These are phyloP conservation scores for Symbiodinium pilosum DNA, from an alignment of 73 alveolate species.

Conservation along the genomic window DNA sequence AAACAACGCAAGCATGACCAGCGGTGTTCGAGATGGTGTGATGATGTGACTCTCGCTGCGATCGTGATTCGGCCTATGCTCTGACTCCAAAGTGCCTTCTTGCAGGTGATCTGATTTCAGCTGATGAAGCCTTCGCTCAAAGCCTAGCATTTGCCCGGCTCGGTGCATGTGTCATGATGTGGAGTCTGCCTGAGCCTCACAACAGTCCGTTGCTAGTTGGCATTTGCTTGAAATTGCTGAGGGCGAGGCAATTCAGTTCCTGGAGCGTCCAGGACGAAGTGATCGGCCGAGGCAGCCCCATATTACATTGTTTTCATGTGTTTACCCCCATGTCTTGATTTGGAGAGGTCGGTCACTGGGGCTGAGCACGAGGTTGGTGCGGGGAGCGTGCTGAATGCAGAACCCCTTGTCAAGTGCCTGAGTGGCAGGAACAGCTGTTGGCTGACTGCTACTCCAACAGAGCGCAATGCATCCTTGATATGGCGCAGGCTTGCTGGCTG, in stretches of 20 bases:
- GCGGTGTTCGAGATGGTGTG: too few relatives aligned
- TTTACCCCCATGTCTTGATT: neutral
- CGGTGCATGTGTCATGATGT: neutral
- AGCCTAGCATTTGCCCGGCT: neutral
- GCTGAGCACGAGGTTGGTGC: conserved; percentile 3
- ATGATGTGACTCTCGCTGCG: too few relatives aligned
- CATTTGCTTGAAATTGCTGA: too few relatives aligned
- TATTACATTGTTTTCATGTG: neutral
- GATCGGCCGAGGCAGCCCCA: conserved; percentile 1
- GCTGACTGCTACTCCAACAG: conserved; percentile 77
- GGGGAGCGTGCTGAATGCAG: neutral
- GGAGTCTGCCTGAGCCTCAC: too few relatives aligned
- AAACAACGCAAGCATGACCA: neutral
- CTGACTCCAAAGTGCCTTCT: neutral
- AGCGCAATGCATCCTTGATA: conserved; percentile 68
- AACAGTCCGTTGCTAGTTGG: too few relatives aligned
- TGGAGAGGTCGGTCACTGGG: neutral
- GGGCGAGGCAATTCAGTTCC: conserved; percentile 20
- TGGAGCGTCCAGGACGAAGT: neutral
- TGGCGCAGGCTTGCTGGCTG: conserved; percentile 39
- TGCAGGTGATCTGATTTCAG: conserved; percentile 40
- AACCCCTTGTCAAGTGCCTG: neutral
- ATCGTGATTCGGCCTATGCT: too few relatives aligned
- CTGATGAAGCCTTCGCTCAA: conserved; percentile 63
- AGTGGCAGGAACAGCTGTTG: conserved; percentile 50